Percentiles rank a stretch among this genome's conserved stretches.
Evolutionary conservation across 306 rosid species (phyloP).

Genomic region (Aeschynomene evenia): DNA sequence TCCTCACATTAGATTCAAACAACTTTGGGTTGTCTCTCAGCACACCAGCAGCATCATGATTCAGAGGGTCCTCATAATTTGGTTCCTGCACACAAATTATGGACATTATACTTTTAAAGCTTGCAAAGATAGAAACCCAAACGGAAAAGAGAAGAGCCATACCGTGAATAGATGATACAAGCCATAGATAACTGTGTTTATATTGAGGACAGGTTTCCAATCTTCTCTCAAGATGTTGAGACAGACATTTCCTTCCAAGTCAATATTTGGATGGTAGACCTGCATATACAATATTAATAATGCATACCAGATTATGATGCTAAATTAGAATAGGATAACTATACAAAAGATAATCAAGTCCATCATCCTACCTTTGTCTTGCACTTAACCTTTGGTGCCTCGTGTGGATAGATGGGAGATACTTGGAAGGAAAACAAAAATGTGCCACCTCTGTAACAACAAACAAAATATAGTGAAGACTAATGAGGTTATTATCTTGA

Average conservation of each 20-base stretch:
- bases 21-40: constrained; percentile 76
- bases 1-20: constrained; percentile 80
- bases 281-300: constrained; percentile 31
- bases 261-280: constrained; percentile 96
- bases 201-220: constrained; percentile 96
- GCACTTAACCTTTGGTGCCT: constrained; percentile 95
- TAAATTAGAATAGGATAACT: background rate
- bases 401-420: constrained; percentile 81
- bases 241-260: constrained; percentile 95
- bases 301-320: background rate
- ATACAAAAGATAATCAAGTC: constrained; percentile 10
- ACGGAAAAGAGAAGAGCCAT: background rate
- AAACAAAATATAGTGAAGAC: constrained; percentile 23
- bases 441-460: constrained; percentile 68
- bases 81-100: constrained; percentile 62
- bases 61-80: constrained; percentile 88
- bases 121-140: background rate
- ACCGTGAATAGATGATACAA: constrained; percentile 89
- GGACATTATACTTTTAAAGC: background rate
- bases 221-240: constrained; percentile 94
- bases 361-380: constrained; percentile 75
- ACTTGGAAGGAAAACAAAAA: constrained; percentile 81
- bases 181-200: constrained; percentile 83
- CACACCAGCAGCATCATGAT: constrained; percentile 91
- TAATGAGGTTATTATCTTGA: background rate